These are phyloP conservation scores for Alternaria sp. DNA, from an alignment of 2,329 filamentous ascomycete species.

Conservation along the genomic window DNA sequence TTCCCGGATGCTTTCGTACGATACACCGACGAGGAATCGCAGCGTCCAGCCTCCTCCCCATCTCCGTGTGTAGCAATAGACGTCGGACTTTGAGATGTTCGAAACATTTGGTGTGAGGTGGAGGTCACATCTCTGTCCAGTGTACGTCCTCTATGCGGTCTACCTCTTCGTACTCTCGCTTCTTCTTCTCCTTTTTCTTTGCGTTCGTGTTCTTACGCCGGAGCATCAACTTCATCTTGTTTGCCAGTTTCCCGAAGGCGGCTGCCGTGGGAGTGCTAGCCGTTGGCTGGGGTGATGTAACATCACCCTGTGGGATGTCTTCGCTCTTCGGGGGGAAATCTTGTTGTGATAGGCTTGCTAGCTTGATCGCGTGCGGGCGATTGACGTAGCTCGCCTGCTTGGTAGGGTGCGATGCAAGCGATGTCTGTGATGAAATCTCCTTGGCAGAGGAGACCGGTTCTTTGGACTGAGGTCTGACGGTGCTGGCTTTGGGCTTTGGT, in stretches of 20 bases:
- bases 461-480: conserved; percentile 7
- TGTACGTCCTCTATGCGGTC: conserved; percentile 42
- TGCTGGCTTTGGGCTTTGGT: conserved; percentile 3
- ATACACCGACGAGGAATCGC: not conserved
- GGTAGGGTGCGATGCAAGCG: conserved; percentile 23
- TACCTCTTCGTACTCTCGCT: conserved; percentile 31
- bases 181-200: conserved; percentile 36
- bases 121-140: conserved; percentile 44
- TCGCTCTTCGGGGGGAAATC: conserved; percentile 19
- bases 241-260: conserved; percentile 38
- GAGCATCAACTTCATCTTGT: conserved; percentile 39
- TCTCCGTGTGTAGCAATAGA: not conserved
- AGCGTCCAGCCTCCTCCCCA: not conserved
- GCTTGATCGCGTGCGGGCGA: conserved; percentile 7
- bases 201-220: conserved; percentile 29
- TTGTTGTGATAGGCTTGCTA: conserved; percentile 19
- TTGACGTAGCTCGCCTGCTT: conserved; percentile 10
- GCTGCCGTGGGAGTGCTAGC: conserved; percentile 20
- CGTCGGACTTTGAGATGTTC: not conserved
- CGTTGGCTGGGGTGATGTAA: conserved; percentile 16
- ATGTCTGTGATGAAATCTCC: conserved; percentile 10
- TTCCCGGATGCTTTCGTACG: not conserved
- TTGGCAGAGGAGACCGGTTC: conserved; percentile 5
- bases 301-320: conserved; percentile 14
- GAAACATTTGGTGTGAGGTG: not conserved